Percentiles rank a stretch among this genome's conserved stretches.
phyloP scores from a whole-genome alignment of 1,284 basidiomycete species.

The Rhodotorula sp. region DNA sequence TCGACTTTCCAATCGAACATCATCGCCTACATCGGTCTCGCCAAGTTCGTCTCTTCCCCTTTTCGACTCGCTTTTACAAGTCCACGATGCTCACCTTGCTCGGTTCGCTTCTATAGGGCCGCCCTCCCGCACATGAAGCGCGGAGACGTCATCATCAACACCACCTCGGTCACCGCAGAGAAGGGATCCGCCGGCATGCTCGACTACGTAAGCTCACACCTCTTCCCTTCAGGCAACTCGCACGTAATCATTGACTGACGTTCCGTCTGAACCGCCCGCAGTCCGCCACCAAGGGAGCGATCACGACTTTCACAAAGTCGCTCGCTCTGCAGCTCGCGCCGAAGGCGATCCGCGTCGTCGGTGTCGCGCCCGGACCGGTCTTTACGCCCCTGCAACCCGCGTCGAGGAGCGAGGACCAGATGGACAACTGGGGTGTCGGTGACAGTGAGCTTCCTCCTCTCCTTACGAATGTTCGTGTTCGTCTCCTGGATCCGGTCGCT shows the following conservation, averaged over 20 bases:
- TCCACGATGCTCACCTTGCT: background rate
- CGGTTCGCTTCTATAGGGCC: slow-evolving; percentile 56
- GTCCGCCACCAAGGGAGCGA: slow-evolving; percentile 58
- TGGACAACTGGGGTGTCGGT: slow-evolving; percentile 49
- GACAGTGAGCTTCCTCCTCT: background rate
- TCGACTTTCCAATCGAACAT: slow-evolving; percentile 61
- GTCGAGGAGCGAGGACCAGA: slow-evolving; percentile 57
- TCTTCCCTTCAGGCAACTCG: background rate
- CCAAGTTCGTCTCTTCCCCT: slow-evolving; percentile 49
- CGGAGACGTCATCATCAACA: slow-evolving; percentile 64
- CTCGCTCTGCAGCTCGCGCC: slow-evolving; percentile 60
- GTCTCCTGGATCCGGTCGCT: slow-evolving; percentile 47
- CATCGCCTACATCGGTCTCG: slow-evolving; percentile 59
- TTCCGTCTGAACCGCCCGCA: background rate
- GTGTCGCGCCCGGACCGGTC: slow-evolving; percentile 59
- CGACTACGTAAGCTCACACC: background rate
- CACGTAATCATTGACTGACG: background rate
- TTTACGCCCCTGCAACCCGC: slow-evolving; percentile 59
- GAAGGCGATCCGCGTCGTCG: slow-evolving; percentile 61
- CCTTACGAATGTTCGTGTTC: slow-evolving; percentile 44
- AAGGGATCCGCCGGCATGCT: slow-evolving; percentile 41
- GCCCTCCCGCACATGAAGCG: slow-evolving; percentile 62
- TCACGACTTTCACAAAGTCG: slow-evolving; percentile 50
- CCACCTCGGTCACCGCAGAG: slow-evolving; percentile 63
- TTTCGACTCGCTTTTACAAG: too few relatives aligned